Percentiles rank a stretch among this genome's conserved stretches.
These are phyloP conservation scores for Pythium folliculosum DNA, from an alignment of 352 stramenopile genomes.

Conservation along the genomic window DNA sequence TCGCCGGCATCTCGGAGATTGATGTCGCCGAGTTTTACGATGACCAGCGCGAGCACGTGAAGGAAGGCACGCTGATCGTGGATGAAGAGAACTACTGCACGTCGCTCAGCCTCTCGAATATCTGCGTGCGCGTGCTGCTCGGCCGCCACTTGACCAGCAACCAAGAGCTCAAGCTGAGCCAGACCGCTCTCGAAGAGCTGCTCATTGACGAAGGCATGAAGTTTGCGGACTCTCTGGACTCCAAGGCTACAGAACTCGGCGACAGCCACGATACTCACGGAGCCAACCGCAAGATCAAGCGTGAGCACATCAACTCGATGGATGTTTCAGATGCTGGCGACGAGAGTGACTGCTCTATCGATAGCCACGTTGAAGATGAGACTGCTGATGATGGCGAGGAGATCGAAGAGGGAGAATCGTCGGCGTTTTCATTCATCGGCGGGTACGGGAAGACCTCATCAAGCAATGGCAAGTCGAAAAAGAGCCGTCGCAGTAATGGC, in stretches of 20 bases:
- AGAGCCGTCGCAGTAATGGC: constrained; percentile 13
- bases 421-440: constrained; percentile 74
- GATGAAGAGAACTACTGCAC: constrained; percentile 84
- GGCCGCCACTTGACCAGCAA: constrained; percentile 76
- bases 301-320: constrained; percentile 10
- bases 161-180: constrained; percentile 84
- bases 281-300: constrained; percentile 2
- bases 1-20: constrained; percentile 83
- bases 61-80: constrained; percentile 84
- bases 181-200: constrained; percentile 80
- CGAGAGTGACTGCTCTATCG: constrained; percentile 9
- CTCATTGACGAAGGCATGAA: constrained; percentile 71
- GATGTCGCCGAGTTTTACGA: constrained; percentile 87
- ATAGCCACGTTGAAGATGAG: constrained; percentile 5
- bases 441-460: constrained; percentile 41
- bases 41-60: constrained; percentile 83
- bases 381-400: constrained; percentile 4
- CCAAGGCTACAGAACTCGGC: constrained; percentile 19
- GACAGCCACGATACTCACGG: constrained; percentile 1
- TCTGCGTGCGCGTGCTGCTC: constrained; percentile 79
- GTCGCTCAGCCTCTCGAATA: constrained; percentile 76
- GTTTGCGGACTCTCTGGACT: constrained; percentile 62
- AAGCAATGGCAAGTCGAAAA: constrained; percentile 36
- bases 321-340: neutral
- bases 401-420: constrained; percentile 33